Conservation (phyloP, 176 grass and related monocot genomes). For the Tillandsia leiboldiana region DNA sequence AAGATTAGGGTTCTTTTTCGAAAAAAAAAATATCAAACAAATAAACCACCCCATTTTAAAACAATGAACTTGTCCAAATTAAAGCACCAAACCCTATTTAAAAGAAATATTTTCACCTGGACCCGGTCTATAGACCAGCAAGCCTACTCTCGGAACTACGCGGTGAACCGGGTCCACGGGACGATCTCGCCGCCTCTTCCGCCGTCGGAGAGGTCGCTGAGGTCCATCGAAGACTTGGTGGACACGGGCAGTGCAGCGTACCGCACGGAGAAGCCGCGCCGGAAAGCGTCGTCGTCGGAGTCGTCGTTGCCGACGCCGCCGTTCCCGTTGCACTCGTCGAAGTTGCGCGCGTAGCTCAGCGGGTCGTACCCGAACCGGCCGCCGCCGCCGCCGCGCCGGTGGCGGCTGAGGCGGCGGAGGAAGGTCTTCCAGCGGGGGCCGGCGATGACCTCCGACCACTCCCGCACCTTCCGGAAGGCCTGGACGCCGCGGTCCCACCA, state of each 20-base stretch:
- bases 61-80: too few relatives aligned
- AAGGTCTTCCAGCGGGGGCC: constrained; percentile 20
- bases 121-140: too few relatives aligned
- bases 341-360: constrained; percentile 17
- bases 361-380: constrained; percentile 16
- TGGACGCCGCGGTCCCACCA: constrained; percentile 3
- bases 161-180: too few relatives aligned
- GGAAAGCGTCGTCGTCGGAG: constrained; percentile 1
- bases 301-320: neutral
- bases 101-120: too few relatives aligned
- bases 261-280: constrained; percentile 5
- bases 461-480: constrained; percentile 8
- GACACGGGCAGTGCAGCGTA: constrained; percentile 1
- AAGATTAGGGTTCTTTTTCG: too few relatives aligned
- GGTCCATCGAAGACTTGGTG: constrained; percentile 1
- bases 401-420: constrained; percentile 1
- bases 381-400: neutral
- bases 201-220: neutral
- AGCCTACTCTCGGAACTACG: too few relatives aligned
- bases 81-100: too few relatives aligned
- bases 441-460: constrained; percentile 17
- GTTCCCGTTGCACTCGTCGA: constrained; percentile 6
- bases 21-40: too few relatives aligned
- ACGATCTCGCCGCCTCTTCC: too few relatives aligned
- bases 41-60: too few relatives aligned